These are phyloP conservation scores for Cytospora chrysosperma DNA, from an alignment of 2,329 filamentous ascomycete genomes.

Conservation along the genomic window DNA sequence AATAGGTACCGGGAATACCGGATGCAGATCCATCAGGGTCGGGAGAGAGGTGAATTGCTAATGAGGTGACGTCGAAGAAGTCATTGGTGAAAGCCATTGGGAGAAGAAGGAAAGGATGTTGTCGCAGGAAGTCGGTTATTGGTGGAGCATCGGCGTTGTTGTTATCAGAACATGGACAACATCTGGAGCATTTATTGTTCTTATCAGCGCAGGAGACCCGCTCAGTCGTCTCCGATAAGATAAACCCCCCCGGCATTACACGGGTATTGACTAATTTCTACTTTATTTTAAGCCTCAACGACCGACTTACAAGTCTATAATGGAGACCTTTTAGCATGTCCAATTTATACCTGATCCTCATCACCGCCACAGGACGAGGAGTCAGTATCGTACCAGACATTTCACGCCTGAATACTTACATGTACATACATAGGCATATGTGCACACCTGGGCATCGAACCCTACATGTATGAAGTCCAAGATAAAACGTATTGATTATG, in stretches of 20 bases:
- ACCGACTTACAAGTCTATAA: not conserved
- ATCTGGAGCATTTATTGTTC: not conserved
- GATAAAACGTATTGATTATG: too few relatives aligned
- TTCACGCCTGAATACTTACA: too few relatives aligned
- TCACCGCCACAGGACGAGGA: not conserved
- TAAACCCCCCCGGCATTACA: not conserved
- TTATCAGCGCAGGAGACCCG: not conserved
- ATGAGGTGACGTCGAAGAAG: not conserved
- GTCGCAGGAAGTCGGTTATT: not conserved
- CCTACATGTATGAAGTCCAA: too few relatives aligned
- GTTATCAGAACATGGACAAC: not conserved
- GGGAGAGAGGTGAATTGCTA: not conserved
- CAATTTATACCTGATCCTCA: not conserved
- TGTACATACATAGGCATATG: too few relatives aligned
- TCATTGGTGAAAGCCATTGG: not conserved
- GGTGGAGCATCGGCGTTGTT: not conserved
- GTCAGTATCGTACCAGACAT: too few relatives aligned
- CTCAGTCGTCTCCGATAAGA: not conserved
- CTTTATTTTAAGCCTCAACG: not conserved
- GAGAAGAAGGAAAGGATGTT: not conserved
- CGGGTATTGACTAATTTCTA: not conserved
- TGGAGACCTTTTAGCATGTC: not conserved
- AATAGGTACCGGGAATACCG: not conserved
- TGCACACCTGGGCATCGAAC: too few relatives aligned
- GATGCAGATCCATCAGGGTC: not conserved